Percentiles rank a stretch among this genome's conserved stretches.
These are phyloP conservation scores for Cyathus striatus DNA, from an alignment of 768 basidiomycete genomes.

Conservation along the genomic window DNA sequence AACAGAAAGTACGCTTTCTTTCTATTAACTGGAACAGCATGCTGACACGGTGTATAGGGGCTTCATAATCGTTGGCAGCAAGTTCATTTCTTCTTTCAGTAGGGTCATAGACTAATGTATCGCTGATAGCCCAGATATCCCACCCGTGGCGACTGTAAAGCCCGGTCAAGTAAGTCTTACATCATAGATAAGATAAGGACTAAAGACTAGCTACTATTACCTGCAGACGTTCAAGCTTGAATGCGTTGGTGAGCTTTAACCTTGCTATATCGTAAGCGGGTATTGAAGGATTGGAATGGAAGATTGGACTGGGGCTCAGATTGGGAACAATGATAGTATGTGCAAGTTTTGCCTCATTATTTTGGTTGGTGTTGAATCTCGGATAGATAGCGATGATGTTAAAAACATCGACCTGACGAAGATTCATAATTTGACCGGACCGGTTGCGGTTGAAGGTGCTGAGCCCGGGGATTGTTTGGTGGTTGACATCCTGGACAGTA, in stretches of 20 bases:
- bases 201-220: background rate
- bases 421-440: conserved; percentile 74
- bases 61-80: conserved; percentile 76
- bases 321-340: conserved; percentile 70
- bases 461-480: conserved; percentile 78
- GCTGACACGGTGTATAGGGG: conserved; percentile 33
- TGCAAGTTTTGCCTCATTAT: conserved; percentile 2
- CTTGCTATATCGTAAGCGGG: background rate
- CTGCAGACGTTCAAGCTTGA: conserved; percentile 63
- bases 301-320: conserved; percentile 81
- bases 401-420: conserved; percentile 58
- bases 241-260: conserved; percentile 47
- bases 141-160: conserved; percentile 55
- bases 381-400: conserved; percentile 60
- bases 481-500: conserved; percentile 76
- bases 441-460: conserved; percentile 68
- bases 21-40: background rate
- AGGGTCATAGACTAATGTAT: background rate
- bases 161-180: conserved; percentile 44
- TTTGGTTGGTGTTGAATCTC: background rate
- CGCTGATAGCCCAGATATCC: conserved; percentile 53
- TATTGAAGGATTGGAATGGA: background rate
- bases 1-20: conserved; percentile 49
- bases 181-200: background rate
- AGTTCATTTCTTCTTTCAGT: conserved; percentile 15